phyloP scores from a whole-genome alignment of 2,329 filamentous ascomycete species.

The Samsoniella hepiali region DNA sequence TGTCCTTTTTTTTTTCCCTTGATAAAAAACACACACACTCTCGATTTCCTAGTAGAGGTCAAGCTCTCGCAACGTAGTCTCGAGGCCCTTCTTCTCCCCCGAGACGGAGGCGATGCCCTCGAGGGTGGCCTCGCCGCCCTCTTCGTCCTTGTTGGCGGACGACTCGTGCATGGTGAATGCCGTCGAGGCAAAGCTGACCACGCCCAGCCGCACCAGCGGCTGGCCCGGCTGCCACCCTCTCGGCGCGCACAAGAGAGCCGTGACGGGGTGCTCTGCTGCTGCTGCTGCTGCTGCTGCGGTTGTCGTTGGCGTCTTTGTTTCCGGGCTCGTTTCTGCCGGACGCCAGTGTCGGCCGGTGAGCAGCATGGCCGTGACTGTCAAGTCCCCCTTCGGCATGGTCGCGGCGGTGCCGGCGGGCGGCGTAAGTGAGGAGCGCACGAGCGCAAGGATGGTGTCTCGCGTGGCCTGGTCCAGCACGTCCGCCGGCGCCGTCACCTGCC shows the following conservation, averaged over 20 bases:
- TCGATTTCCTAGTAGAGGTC: slow-evolving; percentile 31
- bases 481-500: slow-evolving; percentile 2
- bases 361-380: slow-evolving; percentile 11
- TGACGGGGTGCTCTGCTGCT: not conserved
- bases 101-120: slow-evolving; percentile 29
- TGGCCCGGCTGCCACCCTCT: slow-evolving; percentile 27
- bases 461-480: slow-evolving; percentile 3
- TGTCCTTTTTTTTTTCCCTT: not conserved
- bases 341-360: slow-evolving; percentile 15
- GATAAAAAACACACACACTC: not conserved
- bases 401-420: not conserved
- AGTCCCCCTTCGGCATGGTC: not conserved
- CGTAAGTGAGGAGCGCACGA: not conserved
- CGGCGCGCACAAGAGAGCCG: slow-evolving; percentile 15
- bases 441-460: slow-evolving; percentile 4
- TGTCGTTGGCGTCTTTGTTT: not conserved
- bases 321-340: not conserved
- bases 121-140: slow-evolving; percentile 25
- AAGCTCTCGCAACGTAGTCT: slow-evolving; percentile 31
- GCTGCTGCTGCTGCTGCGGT: not conserved
- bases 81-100: slow-evolving; percentile 25
- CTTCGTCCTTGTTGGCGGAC: slow-evolving; percentile 11
- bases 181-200: slow-evolving; percentile 27
- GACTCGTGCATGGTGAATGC: slow-evolving; percentile 25
- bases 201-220: slow-evolving; percentile 32